Percentiles rank a stretch among this genome's conserved stretches.
Evolutionary conservation across 306 rosid species (phyloP).

Genomic region (Inga oerstediana): DNA sequence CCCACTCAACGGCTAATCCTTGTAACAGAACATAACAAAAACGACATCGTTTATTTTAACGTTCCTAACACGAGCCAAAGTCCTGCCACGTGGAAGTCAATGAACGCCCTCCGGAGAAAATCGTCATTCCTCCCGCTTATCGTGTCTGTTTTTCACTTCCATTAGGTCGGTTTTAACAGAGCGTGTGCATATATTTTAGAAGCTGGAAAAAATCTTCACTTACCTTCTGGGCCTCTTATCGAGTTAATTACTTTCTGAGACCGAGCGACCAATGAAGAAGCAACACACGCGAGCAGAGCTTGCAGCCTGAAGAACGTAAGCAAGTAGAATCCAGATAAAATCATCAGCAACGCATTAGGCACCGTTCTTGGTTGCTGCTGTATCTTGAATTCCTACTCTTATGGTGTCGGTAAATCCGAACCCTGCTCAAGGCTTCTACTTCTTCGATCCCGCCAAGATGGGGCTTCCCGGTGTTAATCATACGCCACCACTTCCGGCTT

Average conservation of each 20-base stretch:
- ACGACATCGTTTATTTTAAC: too few species aligned
- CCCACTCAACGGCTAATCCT: too few species aligned
- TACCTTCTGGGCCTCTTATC: not conserved
- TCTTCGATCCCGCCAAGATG: conserved; percentile 65
- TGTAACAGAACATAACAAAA: too few species aligned
- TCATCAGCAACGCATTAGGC: not conserved
- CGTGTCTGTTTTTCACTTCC: not conserved
- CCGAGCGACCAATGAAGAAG: not conserved
- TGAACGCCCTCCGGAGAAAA: not conserved
- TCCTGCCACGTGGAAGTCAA: too few species aligned
- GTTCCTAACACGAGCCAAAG: too few species aligned
- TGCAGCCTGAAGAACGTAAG: not conserved
- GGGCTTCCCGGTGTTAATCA: conserved; percentile 50
- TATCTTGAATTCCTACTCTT: not conserved
- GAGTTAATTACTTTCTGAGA: not conserved
- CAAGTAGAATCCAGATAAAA: not conserved
- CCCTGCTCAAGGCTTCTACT: conserved; percentile 66
- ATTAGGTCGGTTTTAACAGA: too few species aligned
- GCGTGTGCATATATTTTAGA: not conserved
- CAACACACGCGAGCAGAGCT: not conserved
- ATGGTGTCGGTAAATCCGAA: conserved; percentile 77
- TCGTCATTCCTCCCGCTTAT: not conserved
- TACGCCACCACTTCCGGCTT: conserved; percentile 36
- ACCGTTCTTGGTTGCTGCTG: not conserved
- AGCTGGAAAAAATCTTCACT: not conserved